phyloP scores from a whole-genome alignment of 129 eudicot species.

The Sambucus nigra region DNA sequence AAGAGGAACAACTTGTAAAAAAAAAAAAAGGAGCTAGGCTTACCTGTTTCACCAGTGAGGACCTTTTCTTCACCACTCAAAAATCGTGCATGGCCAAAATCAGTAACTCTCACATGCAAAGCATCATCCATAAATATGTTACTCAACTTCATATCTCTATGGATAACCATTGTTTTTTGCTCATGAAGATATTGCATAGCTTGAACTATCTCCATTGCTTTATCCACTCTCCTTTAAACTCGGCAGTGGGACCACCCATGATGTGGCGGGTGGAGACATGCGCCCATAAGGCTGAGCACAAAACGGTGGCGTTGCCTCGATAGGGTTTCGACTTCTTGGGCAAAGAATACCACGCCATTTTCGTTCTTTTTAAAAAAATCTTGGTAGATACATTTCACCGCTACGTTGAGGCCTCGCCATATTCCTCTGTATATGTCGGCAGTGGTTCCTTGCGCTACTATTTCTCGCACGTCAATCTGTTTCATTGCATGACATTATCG shows the following conservation, averaged over 20 bases:
- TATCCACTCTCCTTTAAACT: constrained; percentile 32
- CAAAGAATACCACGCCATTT: constrained; percentile 46
- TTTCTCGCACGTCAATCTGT: constrained; percentile 52
- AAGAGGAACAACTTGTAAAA: too few species aligned
- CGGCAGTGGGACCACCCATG: constrained; percentile 36
- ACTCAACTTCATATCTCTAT: constrained; percentile 60
- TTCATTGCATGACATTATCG: too few species aligned
- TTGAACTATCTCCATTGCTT: constrained; percentile 65
- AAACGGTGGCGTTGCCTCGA: constrained; percentile 62
- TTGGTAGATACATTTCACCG: constrained; percentile 62
- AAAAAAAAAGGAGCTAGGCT: too few species aligned
- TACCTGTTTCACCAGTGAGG: constrained; percentile 69
- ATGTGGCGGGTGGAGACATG: constrained; percentile 60
- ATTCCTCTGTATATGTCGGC: constrained; percentile 64
- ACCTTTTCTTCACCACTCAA: constrained; percentile 61
- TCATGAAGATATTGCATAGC: constrained; percentile 75
- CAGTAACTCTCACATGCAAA: constrained; percentile 59
- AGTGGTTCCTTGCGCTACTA: constrained; percentile 62
- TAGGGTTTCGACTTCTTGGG: constrained; percentile 62
- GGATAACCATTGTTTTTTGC: constrained; percentile 54
- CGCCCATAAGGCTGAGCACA: constrained; percentile 70
- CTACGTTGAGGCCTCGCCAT: constrained; percentile 78
- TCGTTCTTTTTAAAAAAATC: constrained; percentile 58
- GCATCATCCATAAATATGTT: constrained; percentile 65
- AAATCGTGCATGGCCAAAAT: constrained; percentile 77